Percentiles rank a stretch among this genome's conserved stretches.
phyloP scores from a whole-genome alignment of 768 basidiomycete genomes.

The Kondoa subrosea region DNA sequence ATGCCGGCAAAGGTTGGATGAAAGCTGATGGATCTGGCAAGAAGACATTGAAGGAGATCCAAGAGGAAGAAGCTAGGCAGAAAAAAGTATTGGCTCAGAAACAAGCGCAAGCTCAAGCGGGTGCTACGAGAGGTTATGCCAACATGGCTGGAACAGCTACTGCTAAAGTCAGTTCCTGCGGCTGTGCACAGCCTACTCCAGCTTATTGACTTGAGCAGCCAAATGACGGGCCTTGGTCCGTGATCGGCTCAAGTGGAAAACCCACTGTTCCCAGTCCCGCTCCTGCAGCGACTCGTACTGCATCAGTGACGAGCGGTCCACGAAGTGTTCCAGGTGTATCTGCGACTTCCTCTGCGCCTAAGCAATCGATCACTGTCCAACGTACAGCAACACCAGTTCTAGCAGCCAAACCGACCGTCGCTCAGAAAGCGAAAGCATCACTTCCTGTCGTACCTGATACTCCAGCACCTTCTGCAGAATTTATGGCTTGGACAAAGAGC shows the following conservation, averaged over 20 bases:
- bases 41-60: constrained; percentile 97
- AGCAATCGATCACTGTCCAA: constrained; percentile 33
- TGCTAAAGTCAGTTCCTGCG: neutral
- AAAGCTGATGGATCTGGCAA: constrained; percentile 37
- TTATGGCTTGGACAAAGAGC: constrained; percentile 76
- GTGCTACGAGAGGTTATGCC: constrained; percentile 51
- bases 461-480: constrained; percentile 63
- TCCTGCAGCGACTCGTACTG: neutral
- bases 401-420: constrained; percentile 34
- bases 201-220: neutral
- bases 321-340: constrained; percentile 19
- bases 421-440: constrained; percentile 42
- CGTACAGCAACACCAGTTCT: neutral
- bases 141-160: constrained; percentile 42
- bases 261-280: constrained; percentile 20
- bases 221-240: constrained; percentile 50
- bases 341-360: constrained; percentile 27
- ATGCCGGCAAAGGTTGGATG: neutral
- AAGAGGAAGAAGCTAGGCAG: constrained; percentile 83
- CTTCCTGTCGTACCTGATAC: constrained; percentile 46
- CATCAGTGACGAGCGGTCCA: constrained; percentile 28
- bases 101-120: constrained; percentile 37
- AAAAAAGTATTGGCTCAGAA: constrained; percentile 48
- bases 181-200: neutral
- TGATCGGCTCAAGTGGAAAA: constrained; percentile 67